These are phyloP conservation scores for Calonectria fujianensis DNA, from an alignment of 2,329 filamentous ascomycete species.

Conservation along the genomic window DNA sequence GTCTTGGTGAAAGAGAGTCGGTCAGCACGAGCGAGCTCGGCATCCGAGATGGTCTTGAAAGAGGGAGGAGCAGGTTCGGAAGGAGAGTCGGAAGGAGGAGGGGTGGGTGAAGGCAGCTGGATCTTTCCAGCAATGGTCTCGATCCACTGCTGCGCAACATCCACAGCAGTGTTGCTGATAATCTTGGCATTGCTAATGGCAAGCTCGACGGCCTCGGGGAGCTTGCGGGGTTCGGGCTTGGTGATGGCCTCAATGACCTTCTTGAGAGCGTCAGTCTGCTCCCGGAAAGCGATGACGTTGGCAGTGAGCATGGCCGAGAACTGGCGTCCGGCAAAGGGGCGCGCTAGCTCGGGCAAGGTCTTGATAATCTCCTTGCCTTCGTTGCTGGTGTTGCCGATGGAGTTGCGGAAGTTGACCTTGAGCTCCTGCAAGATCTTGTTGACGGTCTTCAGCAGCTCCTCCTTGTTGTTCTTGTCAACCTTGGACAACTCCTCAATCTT, in stretches of 20 bases:
- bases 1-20: slow-evolving; percentile 8
- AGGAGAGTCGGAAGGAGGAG: no score
- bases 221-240: background rate
- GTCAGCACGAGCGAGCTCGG: background rate
- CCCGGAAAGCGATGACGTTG: background rate
- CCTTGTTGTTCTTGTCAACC: background rate
- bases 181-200: background rate
- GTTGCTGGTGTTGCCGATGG: background rate
- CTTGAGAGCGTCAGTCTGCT: background rate
- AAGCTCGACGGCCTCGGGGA: background rate
- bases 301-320: slow-evolving; percentile 14
- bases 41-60: no score
- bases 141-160: slow-evolving; percentile 1
- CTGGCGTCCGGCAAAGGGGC: background rate
- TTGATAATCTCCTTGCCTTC: background rate
- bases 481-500: background rate
- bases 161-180: background rate
- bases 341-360: background rate
- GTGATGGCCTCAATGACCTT: background rate
- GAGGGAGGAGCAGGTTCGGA: background rate
- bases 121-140: background rate
- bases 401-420: background rate
- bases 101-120: background rate
- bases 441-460: background rate
- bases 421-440: background rate